Conservation (phyloP, 495 filamentous ascomycete species). For the Penicillium robsamsonii region DNA sequence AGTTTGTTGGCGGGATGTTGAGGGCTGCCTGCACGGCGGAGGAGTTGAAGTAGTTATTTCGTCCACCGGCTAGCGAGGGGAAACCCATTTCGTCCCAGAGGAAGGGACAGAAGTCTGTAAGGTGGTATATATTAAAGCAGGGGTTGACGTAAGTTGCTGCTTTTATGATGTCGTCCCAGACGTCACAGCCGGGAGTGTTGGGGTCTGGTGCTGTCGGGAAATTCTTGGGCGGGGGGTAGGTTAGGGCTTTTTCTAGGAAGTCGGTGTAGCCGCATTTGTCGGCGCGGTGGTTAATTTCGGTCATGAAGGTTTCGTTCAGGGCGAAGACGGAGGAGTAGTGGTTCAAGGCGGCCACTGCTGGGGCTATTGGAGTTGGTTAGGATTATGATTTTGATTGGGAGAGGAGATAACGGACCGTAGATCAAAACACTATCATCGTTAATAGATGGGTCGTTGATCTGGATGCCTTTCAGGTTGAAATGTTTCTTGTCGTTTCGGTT, state of each 20-base stretch:
- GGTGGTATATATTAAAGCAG: constrained; percentile 77
- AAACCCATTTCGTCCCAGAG: constrained; percentile 75
- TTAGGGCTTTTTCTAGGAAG: constrained; percentile 59
- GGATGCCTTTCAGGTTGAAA: constrained; percentile 64
- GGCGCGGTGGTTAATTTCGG: constrained; percentile 52
- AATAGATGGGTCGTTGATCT: constrained; percentile 69
- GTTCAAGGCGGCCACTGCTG: constrained; percentile 60
- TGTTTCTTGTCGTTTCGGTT: constrained; percentile 63
- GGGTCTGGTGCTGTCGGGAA: constrained; percentile 44
- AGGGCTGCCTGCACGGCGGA: constrained; percentile 73
- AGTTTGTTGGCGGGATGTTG: constrained; percentile 62
- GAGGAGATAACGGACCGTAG: constrained; percentile 21
- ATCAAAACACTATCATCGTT: constrained; percentile 45
- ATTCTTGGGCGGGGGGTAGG: constrained; percentile 62
- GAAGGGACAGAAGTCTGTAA: constrained; percentile 70
- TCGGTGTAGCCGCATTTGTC: constrained; percentile 64
- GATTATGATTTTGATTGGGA: neutral
- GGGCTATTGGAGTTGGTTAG: constrained; percentile 38
- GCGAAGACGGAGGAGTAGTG: constrained; percentile 59
- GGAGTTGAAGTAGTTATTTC: constrained; percentile 72
- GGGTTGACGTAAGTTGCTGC: constrained; percentile 65
- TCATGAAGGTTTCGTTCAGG: constrained; percentile 65
- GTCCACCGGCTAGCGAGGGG: constrained; percentile 57
- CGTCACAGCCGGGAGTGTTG: constrained; percentile 47
- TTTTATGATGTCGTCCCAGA: constrained; percentile 56